Percentiles rank a stretch among this genome's conserved stretches.
Evolutionary conservation across 2,329 filamentous ascomycete species (phyloP).

Genomic region (Ceratocystis papillata): DNA sequence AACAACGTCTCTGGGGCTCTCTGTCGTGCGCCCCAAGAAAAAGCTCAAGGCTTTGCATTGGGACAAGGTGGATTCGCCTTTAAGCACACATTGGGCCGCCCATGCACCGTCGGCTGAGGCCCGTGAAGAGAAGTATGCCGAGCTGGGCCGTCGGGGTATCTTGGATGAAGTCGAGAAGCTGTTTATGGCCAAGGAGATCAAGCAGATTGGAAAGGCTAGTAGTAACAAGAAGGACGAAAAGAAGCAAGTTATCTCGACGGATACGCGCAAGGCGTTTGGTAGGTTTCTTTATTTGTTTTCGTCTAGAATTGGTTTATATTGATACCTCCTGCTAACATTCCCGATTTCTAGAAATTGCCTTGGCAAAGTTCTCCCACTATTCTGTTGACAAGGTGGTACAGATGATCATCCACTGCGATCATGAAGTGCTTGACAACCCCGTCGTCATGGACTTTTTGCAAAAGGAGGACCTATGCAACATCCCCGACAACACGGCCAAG

Average conservation of each 20-base stretch:
- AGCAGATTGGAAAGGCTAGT: slow-evolving; percentile 58
- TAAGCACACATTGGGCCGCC: slow-evolving; percentile 84
- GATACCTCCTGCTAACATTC: slow-evolving; percentile 31
- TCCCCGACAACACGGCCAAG: slow-evolving; percentile 83
- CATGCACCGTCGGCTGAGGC: slow-evolving; percentile 77
- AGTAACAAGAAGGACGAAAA: slow-evolving; percentile 76
- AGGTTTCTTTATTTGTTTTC: slow-evolving; percentile 30
- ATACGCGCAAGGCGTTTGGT: slow-evolving; percentile 79
- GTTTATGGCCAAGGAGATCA: slow-evolving; percentile 95
- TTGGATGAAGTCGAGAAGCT: slow-evolving; percentile 95
- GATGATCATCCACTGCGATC: slow-evolving; percentile 93
- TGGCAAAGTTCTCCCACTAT: slow-evolving; percentile 83
- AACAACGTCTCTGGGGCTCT: slow-evolving; percentile 53
- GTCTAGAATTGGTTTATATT: neutral
- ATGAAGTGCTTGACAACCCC: slow-evolving; percentile 72
- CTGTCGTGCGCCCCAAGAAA: slow-evolving; percentile 87
- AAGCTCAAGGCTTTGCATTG: slow-evolving; percentile 99
- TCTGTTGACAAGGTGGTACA: slow-evolving; percentile 75
- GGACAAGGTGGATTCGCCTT: slow-evolving; percentile 92
- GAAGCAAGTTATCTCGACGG: slow-evolving; percentile 89
- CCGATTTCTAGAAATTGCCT: slow-evolving; percentile 56
- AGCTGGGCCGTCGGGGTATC: slow-evolving; percentile 87
- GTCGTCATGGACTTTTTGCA: slow-evolving; percentile 96
- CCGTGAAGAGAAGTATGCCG: slow-evolving; percentile 90
- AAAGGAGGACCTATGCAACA: slow-evolving; percentile 82